Percentiles rank a stretch among this genome's conserved stretches.
Evolutionary conservation across 257 asterid genomes (phyloP).

Genomic region (Cordia subcordata): DNA sequence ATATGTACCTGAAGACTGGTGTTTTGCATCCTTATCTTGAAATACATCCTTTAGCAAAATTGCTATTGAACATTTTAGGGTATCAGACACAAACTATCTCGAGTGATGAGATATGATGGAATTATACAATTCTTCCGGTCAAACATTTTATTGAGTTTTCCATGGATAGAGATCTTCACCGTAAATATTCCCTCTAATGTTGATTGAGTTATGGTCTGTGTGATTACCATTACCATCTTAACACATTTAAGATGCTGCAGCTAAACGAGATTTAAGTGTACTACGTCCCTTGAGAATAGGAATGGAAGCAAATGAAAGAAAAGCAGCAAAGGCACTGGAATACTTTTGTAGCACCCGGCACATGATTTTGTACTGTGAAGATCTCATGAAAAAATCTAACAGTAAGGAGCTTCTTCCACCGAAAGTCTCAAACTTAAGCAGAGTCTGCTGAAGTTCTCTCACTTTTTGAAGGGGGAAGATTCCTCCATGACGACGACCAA

Average conservation of each 20-base stretch:
- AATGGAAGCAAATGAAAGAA: slow-evolving; percentile 62
- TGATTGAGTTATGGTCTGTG: too few relatives aligned
- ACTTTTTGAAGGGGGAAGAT: slow-evolving; percentile 12
- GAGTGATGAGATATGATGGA: too few relatives aligned
- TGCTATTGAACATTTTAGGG: too few relatives aligned
- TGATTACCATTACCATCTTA: too few relatives aligned
- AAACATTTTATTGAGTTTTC: too few relatives aligned
- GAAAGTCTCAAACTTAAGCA: neutral
- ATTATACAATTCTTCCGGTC: too few relatives aligned
- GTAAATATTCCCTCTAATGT: too few relatives aligned
- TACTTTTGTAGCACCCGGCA: slow-evolving; percentile 66
- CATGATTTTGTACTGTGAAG: slow-evolving; percentile 74
- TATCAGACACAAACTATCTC: too few relatives aligned
- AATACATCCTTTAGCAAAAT: too few relatives aligned
- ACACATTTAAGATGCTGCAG: slow-evolving; percentile 11
- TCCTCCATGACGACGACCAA: slow-evolving; percentile 57
- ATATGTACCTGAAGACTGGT: neutral
- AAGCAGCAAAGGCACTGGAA: slow-evolving; percentile 44
- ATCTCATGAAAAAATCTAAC: slow-evolving; percentile 68
- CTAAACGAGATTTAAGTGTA: too few relatives aligned
- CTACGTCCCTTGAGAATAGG: too few relatives aligned
- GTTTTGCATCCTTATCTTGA: neutral
- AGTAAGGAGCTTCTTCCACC: slow-evolving; percentile 33
- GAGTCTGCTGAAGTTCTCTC: neutral
- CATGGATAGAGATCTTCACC: too few relatives aligned